These are phyloP conservation scores for Phytophthora melonis DNA, from an alignment of 352 stramenopile genomes.

Conservation along the genomic window DNA sequence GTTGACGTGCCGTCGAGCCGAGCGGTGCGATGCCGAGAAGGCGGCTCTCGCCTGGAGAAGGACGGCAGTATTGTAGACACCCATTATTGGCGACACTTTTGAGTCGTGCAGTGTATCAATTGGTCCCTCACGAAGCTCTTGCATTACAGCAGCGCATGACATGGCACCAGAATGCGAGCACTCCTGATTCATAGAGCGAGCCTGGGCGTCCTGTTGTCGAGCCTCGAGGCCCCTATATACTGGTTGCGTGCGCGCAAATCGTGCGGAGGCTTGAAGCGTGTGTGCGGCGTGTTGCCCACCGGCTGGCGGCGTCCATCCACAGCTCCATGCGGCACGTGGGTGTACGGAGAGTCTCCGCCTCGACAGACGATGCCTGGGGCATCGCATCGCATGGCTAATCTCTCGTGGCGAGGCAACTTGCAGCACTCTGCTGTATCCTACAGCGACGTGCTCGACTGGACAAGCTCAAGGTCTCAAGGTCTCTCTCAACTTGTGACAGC, in stretches of 20 bases:
- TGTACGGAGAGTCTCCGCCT: constrained; percentile 4
- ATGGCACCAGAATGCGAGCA: neutral
- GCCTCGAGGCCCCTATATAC: constrained; percentile 19
- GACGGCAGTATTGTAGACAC: neutral
- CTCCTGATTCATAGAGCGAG: neutral
- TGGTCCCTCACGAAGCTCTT: neutral
- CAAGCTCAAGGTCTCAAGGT: constrained; percentile 16
- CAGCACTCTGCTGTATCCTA: constrained; percentile 12
- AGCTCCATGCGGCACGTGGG: constrained; percentile 17
- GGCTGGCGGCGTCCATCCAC: constrained; percentile 26
- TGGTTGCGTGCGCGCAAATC: constrained; percentile 31
- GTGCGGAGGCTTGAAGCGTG: constrained; percentile 16
- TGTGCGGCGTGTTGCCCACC: constrained; percentile 20
- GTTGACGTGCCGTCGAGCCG: neutral
- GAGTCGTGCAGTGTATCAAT: neutral
- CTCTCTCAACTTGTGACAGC: constrained; percentile 4
- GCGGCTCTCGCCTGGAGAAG: neutral
- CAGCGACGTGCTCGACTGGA: constrained; percentile 18
- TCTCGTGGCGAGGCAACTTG: constrained; percentile 13
- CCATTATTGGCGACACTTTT: neutral
- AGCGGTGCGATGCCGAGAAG: neutral
- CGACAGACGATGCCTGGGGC: constrained; percentile 26
- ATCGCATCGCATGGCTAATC: constrained; percentile 15
- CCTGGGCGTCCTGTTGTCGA: constrained; percentile 9
- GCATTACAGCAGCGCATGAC: neutral